phyloP scores from a whole-genome alignment of 1,139 yeast genomes.

The Hyphopichia fennica region DNA sequence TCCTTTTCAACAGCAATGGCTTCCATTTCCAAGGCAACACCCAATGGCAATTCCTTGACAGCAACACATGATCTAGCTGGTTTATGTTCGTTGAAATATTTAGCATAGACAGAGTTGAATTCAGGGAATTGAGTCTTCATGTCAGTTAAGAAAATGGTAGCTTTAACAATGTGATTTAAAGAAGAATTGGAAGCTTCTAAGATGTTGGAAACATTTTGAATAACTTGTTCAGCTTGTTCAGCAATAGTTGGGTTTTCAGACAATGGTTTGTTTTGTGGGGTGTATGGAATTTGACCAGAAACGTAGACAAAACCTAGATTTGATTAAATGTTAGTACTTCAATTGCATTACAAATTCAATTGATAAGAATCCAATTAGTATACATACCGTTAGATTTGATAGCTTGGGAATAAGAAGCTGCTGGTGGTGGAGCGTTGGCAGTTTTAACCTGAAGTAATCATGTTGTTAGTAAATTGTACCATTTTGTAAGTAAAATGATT shows the following conservation, averaged over 20 bases:
- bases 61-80: constrained; percentile 98
- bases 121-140: constrained; percentile 71
- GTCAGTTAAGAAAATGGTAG: constrained; percentile 84
- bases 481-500: background rate
- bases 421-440: constrained; percentile 88
- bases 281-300: constrained; percentile 94
- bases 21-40: constrained; percentile 74
- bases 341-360: background rate
- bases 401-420: constrained; percentile 94
- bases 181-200: constrained; percentile 82
- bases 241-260: constrained; percentile 65
- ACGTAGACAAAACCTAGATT: constrained; percentile 73
- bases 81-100: constrained; percentile 77
- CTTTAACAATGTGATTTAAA: constrained; percentile 79
- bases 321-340: constrained; percentile 16
- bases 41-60: constrained; percentile 82
- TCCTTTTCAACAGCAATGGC: constrained; percentile 71
- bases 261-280: constrained; percentile 78
- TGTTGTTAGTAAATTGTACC: background rate
- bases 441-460: constrained; percentile 53
- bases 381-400: constrained; percentile 77
- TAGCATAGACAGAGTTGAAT: constrained; percentile 80
- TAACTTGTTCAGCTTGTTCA: constrained; percentile 82
- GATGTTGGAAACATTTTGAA: constrained; percentile 73
- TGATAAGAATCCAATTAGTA: constrained; percentile 4